Base-by-base conservation (phyloP, 495 filamentous ascomycete genomes). In the Jackrogersella multiformis region DNA sequence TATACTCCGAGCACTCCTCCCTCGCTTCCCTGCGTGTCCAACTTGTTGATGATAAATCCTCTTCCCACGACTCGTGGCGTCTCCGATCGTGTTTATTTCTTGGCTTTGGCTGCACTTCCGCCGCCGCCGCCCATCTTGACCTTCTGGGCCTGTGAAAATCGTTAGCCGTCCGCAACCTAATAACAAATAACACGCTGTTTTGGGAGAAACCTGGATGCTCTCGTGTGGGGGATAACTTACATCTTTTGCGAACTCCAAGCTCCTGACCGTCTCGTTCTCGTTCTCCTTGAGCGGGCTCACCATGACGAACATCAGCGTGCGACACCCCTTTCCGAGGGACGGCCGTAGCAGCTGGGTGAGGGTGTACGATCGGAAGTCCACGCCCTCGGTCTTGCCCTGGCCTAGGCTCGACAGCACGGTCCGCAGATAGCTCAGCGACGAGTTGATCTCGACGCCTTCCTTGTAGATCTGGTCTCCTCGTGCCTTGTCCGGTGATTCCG, bases 281-380 rank as follows among this genome's bases (percentile, higher is more conserved):
- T 98, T 96, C 2, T 90, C 92, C 82, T 96, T 89, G 52, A 98
- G 79, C 26, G 95, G 95, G 74, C 90, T 94, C 65, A 96, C 90
- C 92, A 97, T 98, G 76, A 98, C 92, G 70, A 99, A 97, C 95
- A 98, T 99, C 63, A 99, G 90, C 3, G 96, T 98, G 79, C 97
- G 96, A 57, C 90, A 92, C 73, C 97, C 97, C 32, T 96, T 96
- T 13, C 95, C 93, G 0, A 99, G 85, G 1, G 93, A 97, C 64
- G 93, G 96, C 86, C 97, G 92, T 20, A 99, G 86, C 24, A 99
- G 86, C 64, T 98, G 97, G 8, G 95, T 99, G 55, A 99, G 85
- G 87, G 97, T 98, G 73, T 91, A 95, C 77, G 97, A 97, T 24
- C 95, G 80, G 78, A 98, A 99, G 8, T 96, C 96, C 53, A 99